Evolutionary conservation across 2,329 filamentous ascomycete species (phyloP).

Genomic region (Colletotrichum liriopes): DNA sequence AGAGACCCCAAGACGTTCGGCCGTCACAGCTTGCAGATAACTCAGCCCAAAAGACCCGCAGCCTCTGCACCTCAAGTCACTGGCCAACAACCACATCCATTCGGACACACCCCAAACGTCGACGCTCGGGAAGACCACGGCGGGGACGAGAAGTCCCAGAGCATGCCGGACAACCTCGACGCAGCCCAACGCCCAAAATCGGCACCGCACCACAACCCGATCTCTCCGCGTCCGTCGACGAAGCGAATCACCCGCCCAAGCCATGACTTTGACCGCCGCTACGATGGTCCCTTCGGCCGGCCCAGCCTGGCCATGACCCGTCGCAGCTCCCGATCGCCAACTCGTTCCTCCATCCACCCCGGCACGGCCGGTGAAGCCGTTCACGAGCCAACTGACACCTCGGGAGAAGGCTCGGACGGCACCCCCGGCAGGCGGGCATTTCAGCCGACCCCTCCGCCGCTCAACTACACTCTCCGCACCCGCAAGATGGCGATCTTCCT

Average conservation of each 20-base stretch:
- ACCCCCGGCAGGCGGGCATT: conserved; percentile 8
- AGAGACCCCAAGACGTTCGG: conserved; percentile 12
- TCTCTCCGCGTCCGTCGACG: neutral
- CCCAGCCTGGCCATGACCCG: conserved; percentile 29
- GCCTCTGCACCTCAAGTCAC: neutral
- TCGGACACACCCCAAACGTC: neutral
- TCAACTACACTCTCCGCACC: conserved; percentile 44
- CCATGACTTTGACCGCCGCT: conserved; percentile 41
- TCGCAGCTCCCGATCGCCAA: conserved; percentile 9
- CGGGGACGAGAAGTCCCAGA: conserved; percentile 24
- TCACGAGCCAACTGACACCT: neutral
- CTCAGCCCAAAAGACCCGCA: neutral
- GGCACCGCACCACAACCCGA: neutral
- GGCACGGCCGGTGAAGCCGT: neutral
- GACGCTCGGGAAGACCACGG: neutral
- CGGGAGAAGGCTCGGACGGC: neutral
- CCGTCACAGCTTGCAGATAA: conserved; percentile 37
- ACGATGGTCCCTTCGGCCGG: conserved; percentile 41
- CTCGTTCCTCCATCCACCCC: neutral
- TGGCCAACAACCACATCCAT: neutral
- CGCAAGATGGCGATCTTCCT: conserved; percentile 69
- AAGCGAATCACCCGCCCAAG: conserved; percentile 18
- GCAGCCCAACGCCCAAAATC: neutral
- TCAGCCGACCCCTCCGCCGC: conserved; percentile 36
- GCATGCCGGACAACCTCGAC: conserved; percentile 15